Conservation (phyloP, 768 basidiomycete species). For the Pleurotus salmoneostramineus region DNA sequence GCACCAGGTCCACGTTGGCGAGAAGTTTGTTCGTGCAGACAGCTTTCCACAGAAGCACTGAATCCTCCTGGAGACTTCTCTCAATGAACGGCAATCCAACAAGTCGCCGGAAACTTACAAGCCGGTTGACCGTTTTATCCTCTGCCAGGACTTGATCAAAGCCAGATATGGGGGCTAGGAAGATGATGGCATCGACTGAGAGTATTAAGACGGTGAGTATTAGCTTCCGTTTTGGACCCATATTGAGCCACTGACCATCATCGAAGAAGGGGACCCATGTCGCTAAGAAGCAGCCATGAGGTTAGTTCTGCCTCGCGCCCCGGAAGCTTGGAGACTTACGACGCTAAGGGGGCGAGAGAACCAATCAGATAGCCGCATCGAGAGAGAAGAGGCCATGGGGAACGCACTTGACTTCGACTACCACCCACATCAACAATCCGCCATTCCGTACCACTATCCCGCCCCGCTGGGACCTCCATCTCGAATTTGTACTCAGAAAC, state of each 20-base stretch:
- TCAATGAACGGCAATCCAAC: conserved; percentile 1
- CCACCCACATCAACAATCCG: conserved; percentile 78
- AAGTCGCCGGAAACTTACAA: conserved; percentile 28
- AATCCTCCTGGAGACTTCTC: conserved; percentile 56
- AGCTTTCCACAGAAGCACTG: conserved; percentile 86
- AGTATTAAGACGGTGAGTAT: background rate
- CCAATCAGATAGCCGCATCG: conserved; percentile 10
- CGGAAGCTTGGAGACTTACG: conserved; percentile 20
- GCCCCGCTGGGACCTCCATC: conserved; percentile 56
- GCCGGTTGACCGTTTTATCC: conserved; percentile 56
- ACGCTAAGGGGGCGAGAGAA: conserved; percentile 21
- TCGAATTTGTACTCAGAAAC: conserved; percentile 80
- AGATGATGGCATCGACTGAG: conserved; percentile 68
- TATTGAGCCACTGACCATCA: background rate
- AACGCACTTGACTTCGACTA: conserved; percentile 62
- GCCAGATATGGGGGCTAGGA: conserved; percentile 71
- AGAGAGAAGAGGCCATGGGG: background rate
- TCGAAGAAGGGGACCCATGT: conserved; percentile 71
- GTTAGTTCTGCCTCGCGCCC: background rate
- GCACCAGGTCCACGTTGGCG: conserved; percentile 72
- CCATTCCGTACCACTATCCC: conserved; percentile 64
- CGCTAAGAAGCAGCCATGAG: conserved; percentile 25
- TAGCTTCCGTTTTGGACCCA: background rate
- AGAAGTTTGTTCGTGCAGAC: conserved; percentile 82
- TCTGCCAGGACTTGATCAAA: conserved; percentile 71